These are phyloP conservation scores for Boletellus emodensis DNA, from an alignment of 768 basidiomycete species.

Conservation along the genomic window DNA sequence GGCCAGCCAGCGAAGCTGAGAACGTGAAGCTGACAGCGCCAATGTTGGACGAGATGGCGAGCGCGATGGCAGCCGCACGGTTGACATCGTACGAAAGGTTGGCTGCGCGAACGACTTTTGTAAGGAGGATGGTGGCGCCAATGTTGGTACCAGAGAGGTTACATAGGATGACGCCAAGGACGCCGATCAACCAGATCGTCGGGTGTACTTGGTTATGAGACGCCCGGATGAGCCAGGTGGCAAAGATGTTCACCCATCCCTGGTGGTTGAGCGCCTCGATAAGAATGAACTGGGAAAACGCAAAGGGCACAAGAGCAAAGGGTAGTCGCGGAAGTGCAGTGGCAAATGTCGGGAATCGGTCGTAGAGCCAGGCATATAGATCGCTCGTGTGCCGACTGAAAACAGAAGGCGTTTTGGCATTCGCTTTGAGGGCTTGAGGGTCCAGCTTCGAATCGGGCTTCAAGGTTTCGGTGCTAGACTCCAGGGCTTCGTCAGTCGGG, in stretches of 20 bases:
- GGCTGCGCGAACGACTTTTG: constrained; percentile 65
- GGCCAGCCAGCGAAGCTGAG: constrained; percentile 81
- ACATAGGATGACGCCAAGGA: constrained; percentile 70
- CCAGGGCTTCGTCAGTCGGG: background rate
- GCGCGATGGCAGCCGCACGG: constrained; percentile 61
- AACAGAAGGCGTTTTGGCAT: background rate
- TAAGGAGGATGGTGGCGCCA: constrained; percentile 84
- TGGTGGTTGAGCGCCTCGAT: constrained; percentile 77
- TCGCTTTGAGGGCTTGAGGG: background rate
- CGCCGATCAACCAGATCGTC: constrained; percentile 63
- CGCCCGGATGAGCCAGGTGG: constrained; percentile 55
- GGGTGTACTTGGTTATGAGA: constrained; percentile 41
- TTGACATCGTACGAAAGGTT: constrained; percentile 29
- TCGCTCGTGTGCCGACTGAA: background rate
- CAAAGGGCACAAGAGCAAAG: constrained; percentile 81
- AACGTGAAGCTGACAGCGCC: constrained; percentile 91
- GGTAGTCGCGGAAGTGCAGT: constrained; percentile 68
- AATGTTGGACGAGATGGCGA: constrained; percentile 85
- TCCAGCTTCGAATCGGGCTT: background rate
- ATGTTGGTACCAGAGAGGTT: constrained; percentile 89
- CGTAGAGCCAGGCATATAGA: constrained; percentile 11
- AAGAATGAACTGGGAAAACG: constrained; percentile 92
- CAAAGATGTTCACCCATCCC: constrained; percentile 88
- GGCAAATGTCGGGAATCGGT: constrained; percentile 67
- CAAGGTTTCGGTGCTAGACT: background rate